A percentile compares a stretch with the other conserved stretches of the same genome.
These are phyloP conservation scores for Sporothrix pseudoabietina DNA, from an alignment of 2,329 filamentous ascomycete genomes.

Conservation along the genomic window DNA sequence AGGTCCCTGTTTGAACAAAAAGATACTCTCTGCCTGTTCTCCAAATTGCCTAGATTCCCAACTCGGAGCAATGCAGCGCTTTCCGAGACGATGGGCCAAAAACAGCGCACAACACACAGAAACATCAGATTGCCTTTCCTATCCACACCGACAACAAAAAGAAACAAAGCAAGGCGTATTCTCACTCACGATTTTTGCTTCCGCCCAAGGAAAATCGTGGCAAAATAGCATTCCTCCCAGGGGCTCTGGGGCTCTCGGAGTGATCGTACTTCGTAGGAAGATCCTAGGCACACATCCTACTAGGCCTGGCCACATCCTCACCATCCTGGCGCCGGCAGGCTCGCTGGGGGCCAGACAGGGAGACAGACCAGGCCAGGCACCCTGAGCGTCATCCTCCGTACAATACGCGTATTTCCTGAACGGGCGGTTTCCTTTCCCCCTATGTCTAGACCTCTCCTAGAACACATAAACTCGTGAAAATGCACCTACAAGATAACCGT, in stretches of 20 bases:
- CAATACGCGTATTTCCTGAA: constrained; percentile 17
- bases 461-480: background rate
- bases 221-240: background rate
- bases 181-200: background rate
- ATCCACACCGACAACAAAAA: background rate
- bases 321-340: background rate
- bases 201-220: background rate
- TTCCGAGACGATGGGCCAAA: background rate
- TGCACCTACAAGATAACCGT: background rate
- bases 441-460: background rate
- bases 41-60: background rate
- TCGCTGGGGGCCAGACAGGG: background rate
- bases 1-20: background rate
- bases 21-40: background rate
- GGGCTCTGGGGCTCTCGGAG: background rate
- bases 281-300: background rate
- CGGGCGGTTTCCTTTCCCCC: background rate
- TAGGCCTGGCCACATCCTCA: background rate
- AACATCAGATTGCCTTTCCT: background rate
- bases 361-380: background rate
- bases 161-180: background rate
- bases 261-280: background rate
- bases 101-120: background rate
- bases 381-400: background rate
- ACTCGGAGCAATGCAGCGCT: background rate